phyloP scores from a whole-genome alignment of 495 filamentous ascomycete genomes.

The Daldinia childiae region DNA sequence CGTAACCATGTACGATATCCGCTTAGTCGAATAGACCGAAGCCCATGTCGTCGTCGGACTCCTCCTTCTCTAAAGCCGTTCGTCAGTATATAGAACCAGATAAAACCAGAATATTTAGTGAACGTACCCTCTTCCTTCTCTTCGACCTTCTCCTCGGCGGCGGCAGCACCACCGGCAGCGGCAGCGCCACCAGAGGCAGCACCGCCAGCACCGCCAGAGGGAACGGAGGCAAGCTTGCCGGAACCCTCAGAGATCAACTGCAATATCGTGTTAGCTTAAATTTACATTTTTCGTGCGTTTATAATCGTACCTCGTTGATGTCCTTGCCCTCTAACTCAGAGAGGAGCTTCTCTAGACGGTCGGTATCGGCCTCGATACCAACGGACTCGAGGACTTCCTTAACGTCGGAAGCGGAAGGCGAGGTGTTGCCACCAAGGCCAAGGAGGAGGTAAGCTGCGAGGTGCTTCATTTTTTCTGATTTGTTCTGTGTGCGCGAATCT shows the following conservation, averaged over 20 bases:
- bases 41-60: conserved; percentile 99
- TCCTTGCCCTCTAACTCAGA: conserved; percentile 97
- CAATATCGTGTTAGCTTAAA: conserved; percentile 39
- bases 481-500: conserved; percentile 33
- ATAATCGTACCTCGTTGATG: conserved; percentile 79
- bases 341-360: conserved; percentile 85
- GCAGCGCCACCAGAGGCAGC: conserved; percentile 69
- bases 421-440: conserved; percentile 89
- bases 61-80: conserved; percentile 65
- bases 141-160: conserved; percentile 73
- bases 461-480: conserved; percentile 91
- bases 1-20: conserved; percentile 23
- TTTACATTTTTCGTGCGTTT: not conserved
- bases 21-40: conserved; percentile 99
- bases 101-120: not conserved
- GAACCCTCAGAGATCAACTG: conserved; percentile 94
- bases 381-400: conserved; percentile 92
- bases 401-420: conserved; percentile 86
- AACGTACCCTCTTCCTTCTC: conserved; percentile 76
- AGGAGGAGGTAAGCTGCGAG: conserved; percentile 99
- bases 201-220: conserved; percentile 84
- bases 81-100: conserved; percentile 46
- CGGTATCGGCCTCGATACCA: conserved; percentile 92
- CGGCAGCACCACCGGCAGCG: conserved; percentile 73
- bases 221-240: conserved; percentile 95